phyloP scores from a whole-genome alignment of 2,329 filamentous ascomycete species.

The Paracorniculantispora psalliotae region DNA sequence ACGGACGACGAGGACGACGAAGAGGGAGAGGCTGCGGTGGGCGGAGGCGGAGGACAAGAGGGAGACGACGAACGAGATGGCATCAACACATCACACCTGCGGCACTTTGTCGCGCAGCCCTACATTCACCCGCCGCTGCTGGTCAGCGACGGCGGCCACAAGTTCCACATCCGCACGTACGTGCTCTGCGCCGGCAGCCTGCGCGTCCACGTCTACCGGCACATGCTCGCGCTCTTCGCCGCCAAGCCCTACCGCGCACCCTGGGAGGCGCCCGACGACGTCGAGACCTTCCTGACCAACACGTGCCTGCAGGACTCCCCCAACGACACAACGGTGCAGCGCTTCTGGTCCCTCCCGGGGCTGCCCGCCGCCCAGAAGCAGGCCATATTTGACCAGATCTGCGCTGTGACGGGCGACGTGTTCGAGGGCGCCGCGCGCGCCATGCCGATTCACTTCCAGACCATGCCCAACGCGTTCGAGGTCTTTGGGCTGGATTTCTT shows the following conservation, averaged over 20 bases:
- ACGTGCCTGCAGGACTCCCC: constrained; percentile 76
- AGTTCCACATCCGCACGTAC: constrained; percentile 94
- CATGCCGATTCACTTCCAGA: constrained; percentile 89
- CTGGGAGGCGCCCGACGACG: constrained; percentile 42
- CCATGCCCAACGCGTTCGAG: constrained; percentile 84
- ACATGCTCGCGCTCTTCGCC: constrained; percentile 92
- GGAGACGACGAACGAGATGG: constrained; percentile 37
- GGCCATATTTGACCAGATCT: constrained; percentile 69
- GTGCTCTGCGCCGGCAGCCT: constrained; percentile 76
- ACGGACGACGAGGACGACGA: constrained; percentile 61
- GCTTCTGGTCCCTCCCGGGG: constrained; percentile 64
- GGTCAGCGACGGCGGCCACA: constrained; percentile 62
- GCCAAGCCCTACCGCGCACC: constrained; percentile 67
- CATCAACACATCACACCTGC: constrained; percentile 83
- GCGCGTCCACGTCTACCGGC: constrained; percentile 77
- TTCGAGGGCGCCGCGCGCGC: constrained; percentile 82
- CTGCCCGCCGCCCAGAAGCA: constrained; percentile 49
- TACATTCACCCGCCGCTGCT: constrained; percentile 84
- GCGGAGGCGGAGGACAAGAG: constrained; percentile 19
- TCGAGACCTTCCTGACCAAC: constrained; percentile 84
- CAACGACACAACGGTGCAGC: constrained; percentile 59
- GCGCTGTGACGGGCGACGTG: constrained; percentile 64
- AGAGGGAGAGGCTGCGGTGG: constrained; percentile 31
- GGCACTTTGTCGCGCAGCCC: constrained; percentile 92
- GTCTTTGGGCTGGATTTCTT: constrained; percentile 89